Conservation (phyloP, 495 filamentous ascomycete species). For the Elasticomyces elasticus region DNA sequence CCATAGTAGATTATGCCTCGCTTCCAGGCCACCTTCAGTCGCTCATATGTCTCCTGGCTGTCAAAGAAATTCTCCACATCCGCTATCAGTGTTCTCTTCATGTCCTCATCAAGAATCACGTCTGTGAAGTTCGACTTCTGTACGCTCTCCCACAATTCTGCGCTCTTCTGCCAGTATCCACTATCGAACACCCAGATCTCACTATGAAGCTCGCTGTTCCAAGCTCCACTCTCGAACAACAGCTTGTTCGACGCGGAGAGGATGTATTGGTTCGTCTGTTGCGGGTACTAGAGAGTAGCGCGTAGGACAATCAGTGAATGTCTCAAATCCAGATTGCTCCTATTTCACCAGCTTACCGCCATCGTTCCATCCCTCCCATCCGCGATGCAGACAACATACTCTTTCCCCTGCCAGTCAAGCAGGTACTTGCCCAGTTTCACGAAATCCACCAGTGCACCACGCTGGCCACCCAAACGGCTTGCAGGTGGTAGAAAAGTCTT, state of each 20-base stretch:
- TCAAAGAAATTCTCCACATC: conserved; percentile 55
- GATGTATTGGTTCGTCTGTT: conserved; percentile 40
- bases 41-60: conserved; percentile 40
- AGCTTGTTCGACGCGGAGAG: conserved; percentile 42
- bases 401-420: conserved; percentile 40
- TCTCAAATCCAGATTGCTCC: too few relatives aligned
- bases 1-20: conserved; percentile 50
- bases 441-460: conserved; percentile 35
- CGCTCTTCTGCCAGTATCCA: conserved; percentile 50
- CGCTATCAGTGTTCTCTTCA: conserved; percentile 49
- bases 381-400: conserved; percentile 46
- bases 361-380: conserved; percentile 39
- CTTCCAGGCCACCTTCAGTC: conserved; percentile 57
- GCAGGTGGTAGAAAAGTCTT: conserved; percentile 40
- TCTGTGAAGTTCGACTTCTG: conserved; percentile 49
- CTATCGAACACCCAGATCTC: conserved; percentile 57
- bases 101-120: conserved; percentile 53
- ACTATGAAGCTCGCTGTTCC: conserved; percentile 43
- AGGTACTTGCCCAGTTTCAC: conserved; percentile 46
- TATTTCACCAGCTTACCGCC: too few relatives aligned
- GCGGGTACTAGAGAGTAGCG: too few relatives aligned
- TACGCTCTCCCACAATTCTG: conserved; percentile 48
- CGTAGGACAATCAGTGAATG: too few relatives aligned
- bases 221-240: conserved; percentile 42
- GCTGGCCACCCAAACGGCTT: conserved; percentile 39